These are phyloP conservation scores for Hemisphaericaspora lyxosophila DNA, from an alignment of 1,139 yeast species.

Conservation along the genomic window DNA sequence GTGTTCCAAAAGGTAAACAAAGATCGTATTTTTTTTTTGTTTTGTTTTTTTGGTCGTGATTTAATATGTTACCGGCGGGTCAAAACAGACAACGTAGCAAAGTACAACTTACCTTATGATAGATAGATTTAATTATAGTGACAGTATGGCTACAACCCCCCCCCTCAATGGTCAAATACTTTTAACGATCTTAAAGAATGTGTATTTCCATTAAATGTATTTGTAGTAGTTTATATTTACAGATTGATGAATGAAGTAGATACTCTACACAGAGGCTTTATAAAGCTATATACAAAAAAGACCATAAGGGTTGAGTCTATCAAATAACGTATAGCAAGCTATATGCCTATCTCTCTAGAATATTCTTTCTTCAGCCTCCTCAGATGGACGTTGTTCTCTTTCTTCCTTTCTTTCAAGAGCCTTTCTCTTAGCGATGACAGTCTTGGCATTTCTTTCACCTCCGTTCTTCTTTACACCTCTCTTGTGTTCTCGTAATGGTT, in stretches of 20 bases:
- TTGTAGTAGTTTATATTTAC: background rate
- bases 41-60: no score
- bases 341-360: background rate
- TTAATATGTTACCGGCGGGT: no score
- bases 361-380: constrained; percentile 28
- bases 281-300: constrained; percentile 2
- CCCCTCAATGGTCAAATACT: no score
- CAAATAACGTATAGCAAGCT: background rate
- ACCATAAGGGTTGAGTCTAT: background rate
- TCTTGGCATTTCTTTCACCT: constrained; percentile 81
- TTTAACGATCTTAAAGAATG: no score
- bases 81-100: no score
- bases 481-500: constrained; percentile 57
- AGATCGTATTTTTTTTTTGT: background rate
- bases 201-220: background rate
- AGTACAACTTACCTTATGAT: background rate
- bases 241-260: background rate
- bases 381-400: constrained; percentile 29
- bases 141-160: no score
- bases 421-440: constrained; percentile 64
- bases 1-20: background rate
- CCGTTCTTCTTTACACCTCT: constrained; percentile 80
- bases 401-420: constrained; percentile 57
- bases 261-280: background rate
- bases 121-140: background rate